Percentiles rank a stretch among this genome's conserved stretches.
Evolutionary conservation across 176 grass and related monocot genomes (phyloP).

Genomic region (Aegilops longissima): DNA sequence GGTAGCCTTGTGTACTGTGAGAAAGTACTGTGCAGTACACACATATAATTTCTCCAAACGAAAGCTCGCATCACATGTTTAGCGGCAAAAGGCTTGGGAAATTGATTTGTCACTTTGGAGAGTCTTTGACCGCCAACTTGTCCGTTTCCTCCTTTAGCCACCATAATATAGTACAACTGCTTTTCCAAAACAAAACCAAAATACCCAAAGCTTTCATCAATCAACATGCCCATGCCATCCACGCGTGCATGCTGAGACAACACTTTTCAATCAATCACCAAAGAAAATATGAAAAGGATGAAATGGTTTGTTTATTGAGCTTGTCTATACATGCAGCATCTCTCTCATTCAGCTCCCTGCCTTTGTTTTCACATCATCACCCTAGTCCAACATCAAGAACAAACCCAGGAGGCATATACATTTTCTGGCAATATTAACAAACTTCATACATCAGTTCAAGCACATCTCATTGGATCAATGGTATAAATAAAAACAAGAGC

Average conservation of each 20-base stretch:
- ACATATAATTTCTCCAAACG: neutral
- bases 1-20: conserved; percentile 17
- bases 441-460: neutral
- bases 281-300: neutral
- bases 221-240: neutral
- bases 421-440: neutral
- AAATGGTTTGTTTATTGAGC: neutral
- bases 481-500: neutral
- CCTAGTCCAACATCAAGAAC: neutral
- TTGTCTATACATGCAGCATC: neutral
- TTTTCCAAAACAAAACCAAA: neutral
- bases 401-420: neutral
- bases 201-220: neutral
- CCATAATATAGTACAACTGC: neutral
- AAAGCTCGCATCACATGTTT: conserved; percentile 15
- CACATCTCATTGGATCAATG: neutral
- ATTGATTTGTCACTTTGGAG: neutral
- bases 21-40: neutral
- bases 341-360: neutral
- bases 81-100: conserved; percentile 24
- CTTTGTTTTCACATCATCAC: neutral
- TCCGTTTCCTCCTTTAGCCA: neutral
- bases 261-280: neutral
- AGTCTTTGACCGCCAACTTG: neutral
- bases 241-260: neutral